phyloP scores from a whole-genome alignment of 129 eudicot genomes.

The carrot (Daucus carota) region DH1_v3.0 NC_030383.2:3954001-3954500 shows the following conservation, averaged over 20 bases:
- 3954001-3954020: neutral
- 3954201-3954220: constrained; percentile 87
- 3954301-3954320: neutral
- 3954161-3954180: constrained; percentile 59
- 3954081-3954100: constrained; percentile 3
- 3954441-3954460: constrained; percentile 96
- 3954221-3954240: constrained; percentile 86
- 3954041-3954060: neutral
- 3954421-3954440: constrained; percentile 89
- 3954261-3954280: constrained; percentile 37
- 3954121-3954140: constrained; percentile 82
- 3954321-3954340: neutral
- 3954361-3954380: constrained; percentile 91
- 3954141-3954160: constrained; percentile 90
- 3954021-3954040: neutral
- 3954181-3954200: constrained; percentile 65
- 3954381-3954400: constrained; percentile 92
- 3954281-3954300: neutral
- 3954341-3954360: constrained; percentile 58
- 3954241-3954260: constrained; percentile 64
- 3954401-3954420: constrained; percentile 79
- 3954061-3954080: neutral
- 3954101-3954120: constrained; percentile 77
- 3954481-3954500: constrained; percentile 22
- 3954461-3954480: constrained; percentile 58